phyloP scores from a whole-genome alignment of 2,329 filamentous ascomycete genomes.

The Nemania serpens region DNA sequence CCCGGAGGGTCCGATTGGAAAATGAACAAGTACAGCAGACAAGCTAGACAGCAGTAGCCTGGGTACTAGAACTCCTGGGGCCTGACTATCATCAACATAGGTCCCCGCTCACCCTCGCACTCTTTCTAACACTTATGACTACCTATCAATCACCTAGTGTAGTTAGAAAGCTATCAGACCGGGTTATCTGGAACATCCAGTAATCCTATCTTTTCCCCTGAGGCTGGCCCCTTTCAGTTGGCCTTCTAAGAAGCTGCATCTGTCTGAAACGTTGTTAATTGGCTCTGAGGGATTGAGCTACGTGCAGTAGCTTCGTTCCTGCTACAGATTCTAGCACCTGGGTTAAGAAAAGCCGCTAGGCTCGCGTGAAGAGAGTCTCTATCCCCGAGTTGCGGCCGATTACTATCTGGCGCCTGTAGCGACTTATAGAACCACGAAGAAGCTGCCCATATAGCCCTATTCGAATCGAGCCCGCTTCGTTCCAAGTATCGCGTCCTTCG shows the following conservation, averaged over 20 bases:
- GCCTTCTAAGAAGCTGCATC: constrained; percentile 15
- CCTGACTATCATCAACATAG: constrained; percentile 22
- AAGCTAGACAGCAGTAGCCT: neutral
- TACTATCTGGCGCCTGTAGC: neutral
- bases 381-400: neutral
- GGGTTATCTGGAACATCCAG: constrained; percentile 7
- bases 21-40: neutral
- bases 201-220: neutral
- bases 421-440: constrained; percentile 9
- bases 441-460: neutral
- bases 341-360: neutral
- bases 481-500: constrained; percentile 6
- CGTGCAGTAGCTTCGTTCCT: constrained; percentile 8
- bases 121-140: neutral
- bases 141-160: neutral
- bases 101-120: constrained; percentile 10
- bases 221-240: constrained; percentile 8
- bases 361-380: neutral
- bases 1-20: constrained; percentile 17
- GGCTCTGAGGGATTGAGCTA: constrained; percentile 8
- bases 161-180: constrained; percentile 10
- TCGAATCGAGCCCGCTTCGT: neutral
- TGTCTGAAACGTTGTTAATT: constrained; percentile 10
- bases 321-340: constrained; percentile 6
- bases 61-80: constrained; percentile 15